These are phyloP conservation scores for Paecilomyces fulvus DNA, from an alignment of 2,329 filamentous ascomycete species.

Conservation along the genomic window DNA sequence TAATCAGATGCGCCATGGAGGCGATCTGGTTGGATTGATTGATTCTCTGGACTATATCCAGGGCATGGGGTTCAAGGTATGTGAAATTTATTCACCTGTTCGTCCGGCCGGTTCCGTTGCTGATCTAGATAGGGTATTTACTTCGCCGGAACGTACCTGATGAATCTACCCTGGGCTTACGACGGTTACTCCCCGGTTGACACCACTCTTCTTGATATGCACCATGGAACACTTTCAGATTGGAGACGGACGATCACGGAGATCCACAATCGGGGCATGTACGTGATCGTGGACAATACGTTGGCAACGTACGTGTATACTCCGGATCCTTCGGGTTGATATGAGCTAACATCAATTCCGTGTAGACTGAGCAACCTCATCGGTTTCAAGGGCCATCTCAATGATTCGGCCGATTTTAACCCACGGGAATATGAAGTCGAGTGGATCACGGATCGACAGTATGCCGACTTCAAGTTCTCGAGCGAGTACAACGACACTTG, in stretches of 20 bases:
- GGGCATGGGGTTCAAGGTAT: slow-evolving; percentile 48
- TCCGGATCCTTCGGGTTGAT: neutral
- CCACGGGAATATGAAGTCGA: neutral
- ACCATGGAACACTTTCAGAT: slow-evolving; percentile 47
- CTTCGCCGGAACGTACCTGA: slow-evolving; percentile 48
- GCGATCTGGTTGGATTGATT: slow-evolving; percentile 45
- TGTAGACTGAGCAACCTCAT: neutral
- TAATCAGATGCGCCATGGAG: slow-evolving; percentile 50
- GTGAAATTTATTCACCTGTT: neutral
- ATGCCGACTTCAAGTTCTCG: slow-evolving; percentile 45
- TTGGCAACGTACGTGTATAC: slow-evolving; percentile 44
- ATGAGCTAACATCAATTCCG: neutral
- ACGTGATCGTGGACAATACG: slow-evolving; percentile 52
- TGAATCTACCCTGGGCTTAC: slow-evolving; percentile 50
- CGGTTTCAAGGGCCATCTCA: neutral
- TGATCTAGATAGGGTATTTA: slow-evolving; percentile 38
- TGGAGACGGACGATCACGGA: slow-evolving; percentile 46
- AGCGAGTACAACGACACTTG: slow-evolving; percentile 43
- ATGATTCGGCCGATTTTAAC: neutral
- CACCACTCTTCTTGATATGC: slow-evolving; percentile 49
- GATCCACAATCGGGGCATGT: slow-evolving; percentile 49
- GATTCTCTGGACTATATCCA: slow-evolving; percentile 51
- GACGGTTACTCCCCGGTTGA: slow-evolving; percentile 49
- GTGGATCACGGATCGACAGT: slow-evolving; percentile 27
- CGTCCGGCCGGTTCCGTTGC: neutral